Conservation (phyloP, 202 grass and related monocot genomes). For the Digitaria exilis region DNA sequence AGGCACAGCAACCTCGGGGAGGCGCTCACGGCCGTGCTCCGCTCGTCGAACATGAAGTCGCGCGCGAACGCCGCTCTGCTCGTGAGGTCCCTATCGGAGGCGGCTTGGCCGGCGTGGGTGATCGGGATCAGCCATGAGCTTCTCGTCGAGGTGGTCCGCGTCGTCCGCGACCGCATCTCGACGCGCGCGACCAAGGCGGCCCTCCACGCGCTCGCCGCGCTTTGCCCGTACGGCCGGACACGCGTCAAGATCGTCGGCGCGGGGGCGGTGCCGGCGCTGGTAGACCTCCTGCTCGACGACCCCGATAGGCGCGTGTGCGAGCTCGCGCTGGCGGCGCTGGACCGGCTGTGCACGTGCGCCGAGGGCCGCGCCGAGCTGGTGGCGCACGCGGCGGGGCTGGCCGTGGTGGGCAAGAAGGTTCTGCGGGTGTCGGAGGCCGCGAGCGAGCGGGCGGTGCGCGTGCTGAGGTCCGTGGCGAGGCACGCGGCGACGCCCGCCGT, state of each 20-base stretch:
- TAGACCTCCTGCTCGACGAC: no score
- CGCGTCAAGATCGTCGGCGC: slow-evolving; percentile 66
- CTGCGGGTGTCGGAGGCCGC: slow-evolving; percentile 65
- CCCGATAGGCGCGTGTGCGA: no score
- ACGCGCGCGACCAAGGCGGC: slow-evolving; percentile 53
- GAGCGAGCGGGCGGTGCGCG: slow-evolving; percentile 72
- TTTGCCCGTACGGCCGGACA: slow-evolving; percentile 64
- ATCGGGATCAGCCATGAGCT: slow-evolving; percentile 49
- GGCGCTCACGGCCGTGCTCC: slow-evolving; percentile 57
- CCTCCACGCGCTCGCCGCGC: slow-evolving; percentile 52
- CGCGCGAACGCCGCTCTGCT: slow-evolving; percentile 58
- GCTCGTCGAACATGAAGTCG: slow-evolving; percentile 48
- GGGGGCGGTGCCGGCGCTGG: background rate
- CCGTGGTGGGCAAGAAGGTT: slow-evolving; percentile 66
- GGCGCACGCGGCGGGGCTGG: slow-evolving; percentile 64
- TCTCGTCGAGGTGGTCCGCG: slow-evolving; percentile 60
- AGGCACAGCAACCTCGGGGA: slow-evolving; percentile 50
- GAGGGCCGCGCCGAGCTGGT: no score
- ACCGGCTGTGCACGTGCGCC: no score
- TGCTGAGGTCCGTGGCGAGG: slow-evolving; percentile 61
- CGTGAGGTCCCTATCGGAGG: slow-evolving; percentile 53
- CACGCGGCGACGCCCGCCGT: slow-evolving; percentile 61
- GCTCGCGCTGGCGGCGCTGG: no score
- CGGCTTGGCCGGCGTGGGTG: slow-evolving; percentile 41
- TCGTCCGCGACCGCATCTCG: slow-evolving; percentile 49